phyloP scores from a whole-genome alignment of 2,329 filamentous ascomycete genomes.

The Tricladium varicosporioides region DNA sequence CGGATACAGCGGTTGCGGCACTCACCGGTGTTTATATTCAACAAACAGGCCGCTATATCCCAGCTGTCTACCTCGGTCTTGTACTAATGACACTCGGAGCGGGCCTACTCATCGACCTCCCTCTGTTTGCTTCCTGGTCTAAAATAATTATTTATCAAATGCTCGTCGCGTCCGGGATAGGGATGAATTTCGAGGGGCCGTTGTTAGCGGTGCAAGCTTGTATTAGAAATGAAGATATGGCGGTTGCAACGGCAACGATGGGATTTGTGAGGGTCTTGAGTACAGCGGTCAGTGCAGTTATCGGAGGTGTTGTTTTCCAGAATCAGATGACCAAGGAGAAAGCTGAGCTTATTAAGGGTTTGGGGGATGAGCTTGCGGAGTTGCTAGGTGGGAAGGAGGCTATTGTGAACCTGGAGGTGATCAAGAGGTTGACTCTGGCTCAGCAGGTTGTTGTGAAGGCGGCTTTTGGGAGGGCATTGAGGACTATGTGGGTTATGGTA shows the following conservation, averaged over 20 bases:
- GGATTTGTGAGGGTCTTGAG: constrained; percentile 50
- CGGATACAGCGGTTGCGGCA: constrained; percentile 26
- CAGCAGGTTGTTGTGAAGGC: not conserved
- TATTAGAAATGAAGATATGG: constrained; percentile 59
- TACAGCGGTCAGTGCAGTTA: constrained; percentile 41
- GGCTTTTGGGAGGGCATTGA: not conserved
- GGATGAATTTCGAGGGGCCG: constrained; percentile 65
- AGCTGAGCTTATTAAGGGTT: not conserved
- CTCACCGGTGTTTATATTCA: constrained; percentile 39
- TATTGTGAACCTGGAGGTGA: not conserved
- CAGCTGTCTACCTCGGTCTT: constrained; percentile 56
- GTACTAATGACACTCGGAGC: constrained; percentile 59
- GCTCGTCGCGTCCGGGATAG: constrained; percentile 59
- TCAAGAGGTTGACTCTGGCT: not conserved
- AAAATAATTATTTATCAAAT: constrained; percentile 59
- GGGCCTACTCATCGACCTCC: constrained; percentile 60
- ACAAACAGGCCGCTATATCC: constrained; percentile 62
- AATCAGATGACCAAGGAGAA: constrained; percentile 33
- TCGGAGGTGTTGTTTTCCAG: constrained; percentile 46
- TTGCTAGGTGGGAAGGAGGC: not conserved
- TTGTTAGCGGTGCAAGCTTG: constrained; percentile 65
- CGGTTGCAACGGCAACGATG: constrained; percentile 62
- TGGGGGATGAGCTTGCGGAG: not conserved
- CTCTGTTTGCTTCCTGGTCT: constrained; percentile 49
- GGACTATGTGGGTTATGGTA: not conserved